Conservation (phyloP, 1,284 basidiomycete species). For the Tylopilus sp. region DNA sequence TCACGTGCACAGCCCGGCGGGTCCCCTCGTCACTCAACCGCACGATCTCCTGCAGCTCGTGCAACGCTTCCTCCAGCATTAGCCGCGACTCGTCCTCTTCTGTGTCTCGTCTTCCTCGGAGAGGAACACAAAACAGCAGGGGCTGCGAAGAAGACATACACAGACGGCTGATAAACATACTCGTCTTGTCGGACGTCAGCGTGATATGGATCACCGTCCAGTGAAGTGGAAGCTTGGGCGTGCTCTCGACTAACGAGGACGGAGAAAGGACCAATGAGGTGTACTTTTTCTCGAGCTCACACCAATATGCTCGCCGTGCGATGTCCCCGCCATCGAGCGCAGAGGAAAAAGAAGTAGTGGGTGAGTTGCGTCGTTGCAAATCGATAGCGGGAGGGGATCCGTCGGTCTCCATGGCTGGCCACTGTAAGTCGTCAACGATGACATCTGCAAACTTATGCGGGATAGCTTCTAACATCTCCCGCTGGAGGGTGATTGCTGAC, state of each 20-base stretch:
- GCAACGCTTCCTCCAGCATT: slow-evolving; percentile 70
- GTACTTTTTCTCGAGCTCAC: slow-evolving; percentile 38
- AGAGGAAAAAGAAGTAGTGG: slow-evolving; percentile 16
- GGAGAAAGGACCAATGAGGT: slow-evolving; percentile 20
- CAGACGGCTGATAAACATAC: slow-evolving; percentile 83
- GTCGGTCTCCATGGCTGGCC: slow-evolving; percentile 54
- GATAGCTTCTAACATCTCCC: slow-evolving; percentile 75
- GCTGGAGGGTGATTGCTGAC: slow-evolving; percentile 70
- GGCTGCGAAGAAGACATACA: slow-evolving; percentile 54
- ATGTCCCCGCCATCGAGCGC: slow-evolving; percentile 31
- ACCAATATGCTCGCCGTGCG: slow-evolving; percentile 36
- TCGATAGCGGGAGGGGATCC: slow-evolving; percentile 37
- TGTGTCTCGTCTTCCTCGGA: slow-evolving; percentile 79
- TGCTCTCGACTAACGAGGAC: slow-evolving; percentile 13
- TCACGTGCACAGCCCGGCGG: slow-evolving; percentile 68
- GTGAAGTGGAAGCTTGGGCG: slow-evolving; percentile 58
- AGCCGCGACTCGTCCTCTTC: slow-evolving; percentile 66
- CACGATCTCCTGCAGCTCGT: slow-evolving; percentile 79
- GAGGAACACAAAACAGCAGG: slow-evolving; percentile 83
- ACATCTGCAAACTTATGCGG: slow-evolving; percentile 55
- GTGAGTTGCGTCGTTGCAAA: slow-evolving; percentile 5
- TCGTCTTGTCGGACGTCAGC: slow-evolving; percentile 77
- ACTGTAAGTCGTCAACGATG: slow-evolving; percentile 57
- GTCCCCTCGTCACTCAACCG: slow-evolving; percentile 74
- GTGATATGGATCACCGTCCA: slow-evolving; percentile 89